Base-by-base conservation (phyloP, 345 rosid genomes). In the Angophora floribunda region DNA sequence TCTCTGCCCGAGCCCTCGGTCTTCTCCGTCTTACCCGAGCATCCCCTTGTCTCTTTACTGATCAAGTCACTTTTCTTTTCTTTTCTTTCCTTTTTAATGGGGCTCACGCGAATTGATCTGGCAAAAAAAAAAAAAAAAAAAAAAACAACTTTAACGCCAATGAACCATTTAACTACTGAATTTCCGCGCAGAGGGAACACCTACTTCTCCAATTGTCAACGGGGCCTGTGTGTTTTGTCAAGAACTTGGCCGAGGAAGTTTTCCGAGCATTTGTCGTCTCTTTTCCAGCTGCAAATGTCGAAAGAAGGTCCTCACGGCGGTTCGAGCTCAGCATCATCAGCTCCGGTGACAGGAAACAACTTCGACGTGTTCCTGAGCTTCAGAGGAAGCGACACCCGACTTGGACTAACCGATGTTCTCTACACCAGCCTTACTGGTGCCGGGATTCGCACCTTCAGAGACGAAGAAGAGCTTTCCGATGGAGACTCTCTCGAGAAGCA, bases 181-280 rank as follows among this genome's bases (percentile, higher is more conserved):
- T 13, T 51, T 51, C 52, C 52, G 17, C 52, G 13, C 52, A 4
- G 52, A 51, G 15, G 52, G 52, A 51, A 15, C 16, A 21, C 24
- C 61, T 1, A 4, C 26, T 55, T 55, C 61, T 15, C 11, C 61
- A 2, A 1, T 5, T 4, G 10, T 49, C 11, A 49, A 49, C 52
- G 0, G 16, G 52, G 52, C 6, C 52, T 1, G 2, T 12, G 52
- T 2, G 52, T 51, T 5, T 4, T 0, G 16, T 51, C 52, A 51
- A 0, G 16, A 13, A 15, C 14, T 15, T 13, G 52, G 13, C 52
- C 52, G 16, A 51, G 52, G 52, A 13, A 51, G 14, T 51, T 51
- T 51, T 0, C 16, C 52, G 52, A 4, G 16, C 16, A 51, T 51
- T 13, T 2, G 52, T 13, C 21, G 78, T 65, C 78, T 65, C 9